phyloP scores from a whole-genome alignment of 2,329 filamentous ascomycete genomes.

The Tolypocladium amazonense region DNA sequence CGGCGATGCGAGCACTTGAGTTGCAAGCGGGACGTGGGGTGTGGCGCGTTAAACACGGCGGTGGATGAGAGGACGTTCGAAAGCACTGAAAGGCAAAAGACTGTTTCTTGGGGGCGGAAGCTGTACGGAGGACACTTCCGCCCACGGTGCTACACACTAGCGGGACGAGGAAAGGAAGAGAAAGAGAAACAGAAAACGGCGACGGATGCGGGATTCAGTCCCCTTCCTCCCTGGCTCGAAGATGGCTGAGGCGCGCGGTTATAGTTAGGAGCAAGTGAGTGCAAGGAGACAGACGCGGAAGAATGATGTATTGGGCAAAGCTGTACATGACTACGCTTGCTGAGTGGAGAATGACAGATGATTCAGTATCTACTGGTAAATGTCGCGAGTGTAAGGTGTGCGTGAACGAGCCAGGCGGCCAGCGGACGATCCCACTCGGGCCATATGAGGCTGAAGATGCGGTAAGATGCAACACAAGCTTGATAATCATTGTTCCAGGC shows the following conservation, averaged over 20 bases:
- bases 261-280: constrained; percentile 14
- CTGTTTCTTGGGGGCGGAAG: constrained; percentile 10
- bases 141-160: not conserved
- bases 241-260: constrained; percentile 11
- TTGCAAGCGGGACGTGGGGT: not conserved
- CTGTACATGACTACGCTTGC: constrained; percentile 17
- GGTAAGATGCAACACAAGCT: not conserved
- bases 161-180: constrained; percentile 3
- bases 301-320: constrained; percentile 18
- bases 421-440: no score
- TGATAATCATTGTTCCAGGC: not conserved
- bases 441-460: not conserved
- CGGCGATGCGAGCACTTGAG: constrained; percentile 2
- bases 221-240: constrained; percentile 7
- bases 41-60: constrained; percentile 10
- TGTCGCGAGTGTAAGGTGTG: not conserved
- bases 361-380: not conserved
- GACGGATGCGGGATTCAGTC: constrained; percentile 2
- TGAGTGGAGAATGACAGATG: constrained; percentile 15
- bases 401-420: not conserved
- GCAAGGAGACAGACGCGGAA: constrained; percentile 13
- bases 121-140: constrained; percentile 3
- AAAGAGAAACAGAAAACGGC: not conserved
- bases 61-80: constrained; percentile 20
- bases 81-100: constrained; percentile 15